phyloP scores from a whole-genome alignment of 2,329 filamentous ascomycete species.

The Hirsutella rhossiliensis region DNA sequence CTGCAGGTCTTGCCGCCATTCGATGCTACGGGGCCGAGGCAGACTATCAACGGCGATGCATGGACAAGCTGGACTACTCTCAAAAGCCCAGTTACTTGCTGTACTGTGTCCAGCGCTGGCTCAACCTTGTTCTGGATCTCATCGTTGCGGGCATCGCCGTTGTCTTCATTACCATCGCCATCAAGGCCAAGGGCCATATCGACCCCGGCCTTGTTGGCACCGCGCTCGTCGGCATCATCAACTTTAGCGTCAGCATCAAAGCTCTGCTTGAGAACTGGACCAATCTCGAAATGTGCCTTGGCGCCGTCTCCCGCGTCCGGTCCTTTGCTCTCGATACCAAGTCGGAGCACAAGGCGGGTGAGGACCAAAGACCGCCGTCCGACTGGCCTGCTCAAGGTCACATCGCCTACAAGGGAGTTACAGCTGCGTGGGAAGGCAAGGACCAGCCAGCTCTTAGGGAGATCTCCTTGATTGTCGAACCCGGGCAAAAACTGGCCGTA shows the following conservation, averaged over 20 bases:
- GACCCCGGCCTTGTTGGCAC: slow-evolving; percentile 16
- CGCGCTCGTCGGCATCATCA: too few species aligned
- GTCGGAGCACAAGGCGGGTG: too few species aligned
- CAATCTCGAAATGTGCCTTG: too few species aligned
- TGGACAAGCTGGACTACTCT: slow-evolving; percentile 17
- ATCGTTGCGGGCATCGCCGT: slow-evolving; percentile 30
- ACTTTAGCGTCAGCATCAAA: too few species aligned
- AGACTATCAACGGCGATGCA: slow-evolving; percentile 7
- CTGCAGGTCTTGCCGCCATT: slow-evolving; percentile 13
- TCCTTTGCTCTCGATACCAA: too few species aligned
- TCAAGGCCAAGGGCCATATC: slow-evolving; percentile 17
- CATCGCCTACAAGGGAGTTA: too few species aligned
- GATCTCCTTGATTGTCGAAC: slow-evolving; percentile 14
- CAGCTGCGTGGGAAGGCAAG: too few species aligned
- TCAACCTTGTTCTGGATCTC: slow-evolving; percentile 34
- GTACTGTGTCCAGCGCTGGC: slow-evolving; percentile 35
- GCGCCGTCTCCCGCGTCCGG: too few species aligned
- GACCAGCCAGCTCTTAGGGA: slow-evolving; percentile 15
- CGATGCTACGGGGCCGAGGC: slow-evolving; percentile 21
- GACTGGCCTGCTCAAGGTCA: too few species aligned
- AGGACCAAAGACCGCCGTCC: too few species aligned
- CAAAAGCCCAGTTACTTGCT: slow-evolving; percentile 25
- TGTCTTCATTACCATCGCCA: slow-evolving; percentile 29
- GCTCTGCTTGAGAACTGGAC: too few species aligned
- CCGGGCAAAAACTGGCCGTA: slow-evolving; percentile 24